Evolutionary conservation across 164 flowering plant species (phyloP), one percentile per base, ranked within the genome.

Genomic region (Vitis rotundifolia): DNA sequence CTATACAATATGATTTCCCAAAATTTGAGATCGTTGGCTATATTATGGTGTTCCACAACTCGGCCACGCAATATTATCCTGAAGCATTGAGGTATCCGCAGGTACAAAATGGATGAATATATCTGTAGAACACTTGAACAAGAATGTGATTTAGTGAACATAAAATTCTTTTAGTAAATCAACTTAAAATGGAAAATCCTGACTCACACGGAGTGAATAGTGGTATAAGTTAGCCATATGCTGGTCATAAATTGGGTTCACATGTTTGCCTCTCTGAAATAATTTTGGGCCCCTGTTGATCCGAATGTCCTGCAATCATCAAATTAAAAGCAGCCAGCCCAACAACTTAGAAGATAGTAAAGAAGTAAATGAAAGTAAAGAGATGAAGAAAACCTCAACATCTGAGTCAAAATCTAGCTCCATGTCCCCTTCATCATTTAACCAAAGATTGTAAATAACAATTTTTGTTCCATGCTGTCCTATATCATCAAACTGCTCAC

Each of bases 321-420:
- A 72, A 71, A 11, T 66, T 60, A 52, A 3, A 11, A 61, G 13
- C 29, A 54, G 28, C 22, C 50, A 63, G 5, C 5, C 12, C 1
- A 56, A 57, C 52, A 18, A 44, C 10, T 9, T 70, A 47, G 10
- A 64, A 61, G 19, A 11, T 44, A 71, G 51, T 37, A 22, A 22
- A 22, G 26, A 37, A 37, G 44, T 37, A 37, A 37, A 37, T 37
- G 44, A 37, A 37, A 37, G 44, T 37, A 6, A 22, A 22, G 44
- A 37, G 44, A 37, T 37, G 44, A 37, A 37, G 7, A 37, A 37
- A 64, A 92, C 99, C 98, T 87, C 77, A 22, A 82, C 71, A 80
- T 92, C 96, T 28, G 87, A 72, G 57, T 89, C 90, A 77, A 92
- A 92, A 85, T 95, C 99, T 37, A 95, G 87, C 84, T 95, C 99